Percentiles rank a stretch among this genome's conserved stretches.
Evolutionary conservation across 2,329 filamentous ascomycete species (phyloP).

Genomic region (Rhynchosporium secalis): DNA sequence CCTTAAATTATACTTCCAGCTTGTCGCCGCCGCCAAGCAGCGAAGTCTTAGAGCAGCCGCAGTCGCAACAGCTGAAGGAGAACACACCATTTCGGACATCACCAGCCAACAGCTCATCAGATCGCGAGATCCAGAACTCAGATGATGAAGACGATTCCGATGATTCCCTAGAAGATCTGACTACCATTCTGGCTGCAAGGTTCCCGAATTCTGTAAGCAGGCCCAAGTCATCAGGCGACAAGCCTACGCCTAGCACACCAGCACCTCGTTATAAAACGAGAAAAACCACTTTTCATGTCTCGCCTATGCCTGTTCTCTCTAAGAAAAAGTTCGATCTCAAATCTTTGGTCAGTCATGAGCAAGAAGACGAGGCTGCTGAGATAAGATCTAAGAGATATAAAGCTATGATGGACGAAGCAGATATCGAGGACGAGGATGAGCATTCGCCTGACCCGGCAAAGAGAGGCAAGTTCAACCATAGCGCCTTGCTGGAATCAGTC

Average conservation of each 20-base stretch:
- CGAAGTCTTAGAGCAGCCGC: neutral
- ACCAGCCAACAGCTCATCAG: neutral
- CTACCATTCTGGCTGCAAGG: slow-evolving; percentile 34
- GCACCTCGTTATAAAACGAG: slow-evolving; percentile 22
- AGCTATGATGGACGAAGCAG: slow-evolving; percentile 35
- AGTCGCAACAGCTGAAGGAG: slow-evolving; percentile 6
- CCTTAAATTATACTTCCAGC: slow-evolving; percentile 20
- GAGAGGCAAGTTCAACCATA: slow-evolving; percentile 30
- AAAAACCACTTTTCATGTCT: slow-evolving; percentile 35
- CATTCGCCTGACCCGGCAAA: slow-evolving; percentile 5
- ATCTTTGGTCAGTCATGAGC: slow-evolving; percentile 59
- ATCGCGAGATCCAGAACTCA: slow-evolving; percentile 61
- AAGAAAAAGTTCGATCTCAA: slow-evolving; percentile 66
- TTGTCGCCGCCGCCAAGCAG: slow-evolving; percentile 26
- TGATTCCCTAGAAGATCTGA: slow-evolving; percentile 54
- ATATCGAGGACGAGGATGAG: slow-evolving; percentile 19
- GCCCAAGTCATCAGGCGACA: slow-evolving; percentile 22
- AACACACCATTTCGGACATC: neutral
- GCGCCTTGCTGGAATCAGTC: slow-evolving; percentile 45
- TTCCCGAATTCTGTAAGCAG: slow-evolving; percentile 11
- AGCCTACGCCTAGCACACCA: slow-evolving; percentile 19
- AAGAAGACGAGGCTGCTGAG: slow-evolving; percentile 58
- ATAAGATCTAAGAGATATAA: slow-evolving; percentile 50
- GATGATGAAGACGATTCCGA: slow-evolving; percentile 65
- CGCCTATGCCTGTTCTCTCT: slow-evolving; percentile 52